Evolutionary conservation across 2,329 filamentous ascomycete species (phyloP), one percentile per base, ranked within the genome.

Genomic region (Aureobasidium sp.): DNA sequence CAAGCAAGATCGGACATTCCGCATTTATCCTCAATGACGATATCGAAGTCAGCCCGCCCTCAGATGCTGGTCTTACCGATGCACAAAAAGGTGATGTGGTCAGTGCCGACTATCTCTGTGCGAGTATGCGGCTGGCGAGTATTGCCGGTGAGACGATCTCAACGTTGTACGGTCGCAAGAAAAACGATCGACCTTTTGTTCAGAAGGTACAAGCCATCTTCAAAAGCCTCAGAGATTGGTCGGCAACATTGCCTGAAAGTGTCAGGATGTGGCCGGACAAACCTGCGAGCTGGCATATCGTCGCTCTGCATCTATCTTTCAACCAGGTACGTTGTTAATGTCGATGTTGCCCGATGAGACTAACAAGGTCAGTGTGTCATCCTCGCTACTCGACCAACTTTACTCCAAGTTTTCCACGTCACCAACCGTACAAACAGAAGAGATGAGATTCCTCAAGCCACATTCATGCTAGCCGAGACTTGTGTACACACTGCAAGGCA

Each of bases 401-500:
- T 73, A 13, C 69, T 73, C 2, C 71, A 72, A 60, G 65, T 71
- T 1, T 65, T 72, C 53, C 70, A 68, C 21, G 54, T 59, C 30
- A 65, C 63, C 29, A 62, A 68, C 27, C 62, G 63, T 41, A 37
- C 8, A 53, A 50, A 16, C 34, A 62, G 9, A 57, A 37, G 6
- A 39, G 60, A 49, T 42, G 41, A 39, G 61, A 65, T 41, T 58
- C 66, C 47, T 13, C 54, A 54, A 47, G 30, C 48, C 27, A 52
- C 58, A 10, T 44, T 60, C n/a, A 61, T 50, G 39, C 59, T 64
- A 5, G 59, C 63, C 1, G 60, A 62, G 55, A 76, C 78, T 0
- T 80, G 78, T 55, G 73, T 79, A 0, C 72, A 75, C 15, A 78
- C 77, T 32, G 77, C 78, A 0, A 73, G 76, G 0, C 76, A 80